These are phyloP conservation scores for Calonectria henricotiae DNA, from an alignment of 2,329 filamentous ascomycete species.

Conservation along the genomic window DNA sequence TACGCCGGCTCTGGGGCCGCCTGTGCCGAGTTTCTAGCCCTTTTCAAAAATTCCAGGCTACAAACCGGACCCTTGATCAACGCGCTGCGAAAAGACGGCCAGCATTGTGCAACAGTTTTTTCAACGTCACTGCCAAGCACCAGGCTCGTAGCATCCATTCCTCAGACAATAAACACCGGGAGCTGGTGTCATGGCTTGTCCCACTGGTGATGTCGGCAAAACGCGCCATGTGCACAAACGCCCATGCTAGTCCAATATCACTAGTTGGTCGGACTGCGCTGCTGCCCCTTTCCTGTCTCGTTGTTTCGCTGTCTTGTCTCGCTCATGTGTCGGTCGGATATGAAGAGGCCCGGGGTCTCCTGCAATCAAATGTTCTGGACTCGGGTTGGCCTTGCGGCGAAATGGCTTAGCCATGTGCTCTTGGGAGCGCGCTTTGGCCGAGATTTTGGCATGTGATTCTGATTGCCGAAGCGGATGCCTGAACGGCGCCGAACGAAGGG, in stretches of 20 bases:
- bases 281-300: constrained; percentile 3
- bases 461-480: constrained; percentile 44
- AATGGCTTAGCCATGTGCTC: not conserved
- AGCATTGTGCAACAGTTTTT: not conserved
- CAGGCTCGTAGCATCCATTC: not conserved
- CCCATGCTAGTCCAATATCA: not conserved
- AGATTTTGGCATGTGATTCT: constrained; percentile 52
- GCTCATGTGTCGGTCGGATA: not conserved
- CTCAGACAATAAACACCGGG: constrained; percentile 11
- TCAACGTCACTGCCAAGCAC: not conserved
- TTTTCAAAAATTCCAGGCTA: not conserved
- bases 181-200: constrained; percentile 21
- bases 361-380: constrained; percentile 6
- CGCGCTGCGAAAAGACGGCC: not conserved
- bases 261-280: not conserved
- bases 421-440: constrained; percentile 29
- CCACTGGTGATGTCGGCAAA: not conserved
- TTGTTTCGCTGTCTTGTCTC: not conserved
- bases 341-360: not conserved
- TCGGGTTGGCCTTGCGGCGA: constrained; percentile 1
- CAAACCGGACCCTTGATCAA: not conserved
- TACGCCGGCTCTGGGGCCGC: not conserved
- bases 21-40: not conserved
- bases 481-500: constrained; percentile 43
- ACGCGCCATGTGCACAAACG: not conserved